These are phyloP conservation scores for Schizosaccharomyces lindneri DNA, from an alignment of 805 yeast genomes.

Conservation along the genomic window DNA sequence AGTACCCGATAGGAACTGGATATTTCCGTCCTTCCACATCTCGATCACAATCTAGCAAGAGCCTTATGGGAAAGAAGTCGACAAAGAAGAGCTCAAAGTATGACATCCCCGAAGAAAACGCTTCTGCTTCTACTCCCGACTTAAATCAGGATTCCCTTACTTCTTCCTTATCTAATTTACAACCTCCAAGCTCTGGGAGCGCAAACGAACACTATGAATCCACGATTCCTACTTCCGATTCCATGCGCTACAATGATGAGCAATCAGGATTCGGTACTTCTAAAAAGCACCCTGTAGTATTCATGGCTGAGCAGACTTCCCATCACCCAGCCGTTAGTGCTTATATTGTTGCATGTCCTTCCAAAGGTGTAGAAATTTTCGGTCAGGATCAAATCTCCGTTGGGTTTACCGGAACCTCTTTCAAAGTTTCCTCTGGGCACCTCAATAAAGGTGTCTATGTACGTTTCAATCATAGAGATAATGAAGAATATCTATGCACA, in stretches of 20 bases:
- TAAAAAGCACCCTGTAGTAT: neutral
- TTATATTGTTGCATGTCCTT: neutral
- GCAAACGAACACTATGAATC: too few species aligned
- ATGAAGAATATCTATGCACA: slow-evolving; percentile 1
- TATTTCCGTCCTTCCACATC: neutral
- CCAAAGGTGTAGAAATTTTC: neutral
- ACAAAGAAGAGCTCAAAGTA: neutral
- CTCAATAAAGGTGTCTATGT: neutral
- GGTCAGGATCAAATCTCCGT: slow-evolving; percentile 2
- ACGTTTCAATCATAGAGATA: neutral
- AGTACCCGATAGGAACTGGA: neutral
- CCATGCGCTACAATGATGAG: too few species aligned
- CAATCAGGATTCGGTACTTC: neutral
- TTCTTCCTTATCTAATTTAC: too few species aligned
- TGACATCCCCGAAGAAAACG: neutral
- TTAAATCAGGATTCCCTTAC: neutral
- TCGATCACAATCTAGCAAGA: neutral
- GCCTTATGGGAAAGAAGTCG: neutral
- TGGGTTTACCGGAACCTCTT: slow-evolving; percentile 1
- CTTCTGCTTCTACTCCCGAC: neutral
- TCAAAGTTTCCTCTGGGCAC: neutral
- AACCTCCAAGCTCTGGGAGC: too few species aligned
- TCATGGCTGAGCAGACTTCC: neutral
- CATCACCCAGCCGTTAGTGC: slow-evolving; percentile 3
- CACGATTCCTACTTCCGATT: too few species aligned